Evolutionary conservation across 768 basidiomycete genomes (phyloP), one percentile per base, ranked within the genome.

Genomic region (Zangia roseola): DNA sequence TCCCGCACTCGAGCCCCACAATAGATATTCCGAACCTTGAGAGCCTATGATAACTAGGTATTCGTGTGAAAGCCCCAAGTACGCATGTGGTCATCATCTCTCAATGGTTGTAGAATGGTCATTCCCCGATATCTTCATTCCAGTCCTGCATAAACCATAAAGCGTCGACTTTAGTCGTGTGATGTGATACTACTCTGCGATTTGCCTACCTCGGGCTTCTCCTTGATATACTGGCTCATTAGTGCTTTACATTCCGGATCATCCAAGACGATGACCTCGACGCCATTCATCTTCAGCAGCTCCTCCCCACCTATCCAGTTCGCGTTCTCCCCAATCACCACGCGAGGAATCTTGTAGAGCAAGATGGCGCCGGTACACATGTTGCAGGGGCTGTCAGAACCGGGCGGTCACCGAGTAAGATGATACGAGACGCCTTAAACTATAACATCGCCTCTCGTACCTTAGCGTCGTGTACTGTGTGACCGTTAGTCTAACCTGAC

Each of bases 361-460:
- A 81, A 50, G 21, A 82, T 78, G 1, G 83, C 77, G 8, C 83
- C 84, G 1, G 77, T 74, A 57, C 84, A 86, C 84, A 85, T 84
- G 44, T 69, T 74, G 57, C 84, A 86, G 2, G 84, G 85, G 37
- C 79, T 80, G 21, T 33, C 21, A n/a, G 35, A 25, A 24, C 13
- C 26, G 31, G 26, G 17, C 26, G 36, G 16, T 21, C 4, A 14
- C 2, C 10, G 8, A 10, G 33, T 16, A 39, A 23, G 16, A 23
- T 26, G 16, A 40, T 9, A 25, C 54, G 10, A 31, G 6, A 31
- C 31, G n/a, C n/a, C n/a, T n/a, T n/a, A n/a, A n/a, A n/a, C n/a
- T n/a, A 16, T 3, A 1, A 16, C 31, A 31, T 6, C 3, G 6
- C 16, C 40, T 47, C 52, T 57, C 30, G 10, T 36, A 68, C 70